Evolutionary conservation across 768 basidiomycete species (phyloP).

Genomic region (Collybiopsis confluens): DNA sequence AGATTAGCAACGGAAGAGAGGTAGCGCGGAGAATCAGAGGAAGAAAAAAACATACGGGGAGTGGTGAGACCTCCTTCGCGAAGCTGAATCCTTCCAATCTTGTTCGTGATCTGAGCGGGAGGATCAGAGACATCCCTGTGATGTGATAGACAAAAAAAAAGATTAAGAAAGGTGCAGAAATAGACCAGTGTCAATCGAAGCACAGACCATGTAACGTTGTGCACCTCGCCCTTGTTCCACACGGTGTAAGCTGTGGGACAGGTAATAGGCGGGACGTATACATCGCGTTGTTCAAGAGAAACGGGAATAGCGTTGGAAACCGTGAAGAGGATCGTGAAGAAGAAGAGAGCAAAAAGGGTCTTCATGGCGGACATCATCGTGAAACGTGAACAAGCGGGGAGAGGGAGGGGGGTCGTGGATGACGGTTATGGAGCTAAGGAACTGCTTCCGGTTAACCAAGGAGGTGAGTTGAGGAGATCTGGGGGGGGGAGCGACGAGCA

Average conservation of each 20-base stretch:
- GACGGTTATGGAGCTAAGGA: no score
- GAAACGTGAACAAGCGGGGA: no score
- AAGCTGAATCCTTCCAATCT: conserved; percentile 32
- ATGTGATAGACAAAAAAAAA: neutral
- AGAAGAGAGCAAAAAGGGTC: neutral
- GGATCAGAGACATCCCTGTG: conserved; percentile 32
- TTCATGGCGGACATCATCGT: neutral
- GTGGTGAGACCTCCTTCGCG: conserved; percentile 23
- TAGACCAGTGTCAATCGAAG: neutral
- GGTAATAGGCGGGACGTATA: neutral
- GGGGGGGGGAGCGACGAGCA: neutral
- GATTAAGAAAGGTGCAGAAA: no score
- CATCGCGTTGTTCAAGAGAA: neutral
- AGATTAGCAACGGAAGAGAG: neutral
- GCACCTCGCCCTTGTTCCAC: conserved; percentile 1
- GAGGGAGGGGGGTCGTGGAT: no score
- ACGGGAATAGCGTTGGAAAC: neutral
- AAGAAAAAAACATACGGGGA: conserved; percentile 13
- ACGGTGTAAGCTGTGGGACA: neutral
- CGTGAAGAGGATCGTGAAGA: neutral
- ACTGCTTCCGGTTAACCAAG: no score
- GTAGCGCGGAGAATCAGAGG: neutral
- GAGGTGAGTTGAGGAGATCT: no score
- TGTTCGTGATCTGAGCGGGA: conserved; percentile 40
- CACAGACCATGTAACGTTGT: neutral